phyloP scores from a whole-genome alignment of 805 yeast genomes.

The Cyberlindnera subsufficiens region DNA sequence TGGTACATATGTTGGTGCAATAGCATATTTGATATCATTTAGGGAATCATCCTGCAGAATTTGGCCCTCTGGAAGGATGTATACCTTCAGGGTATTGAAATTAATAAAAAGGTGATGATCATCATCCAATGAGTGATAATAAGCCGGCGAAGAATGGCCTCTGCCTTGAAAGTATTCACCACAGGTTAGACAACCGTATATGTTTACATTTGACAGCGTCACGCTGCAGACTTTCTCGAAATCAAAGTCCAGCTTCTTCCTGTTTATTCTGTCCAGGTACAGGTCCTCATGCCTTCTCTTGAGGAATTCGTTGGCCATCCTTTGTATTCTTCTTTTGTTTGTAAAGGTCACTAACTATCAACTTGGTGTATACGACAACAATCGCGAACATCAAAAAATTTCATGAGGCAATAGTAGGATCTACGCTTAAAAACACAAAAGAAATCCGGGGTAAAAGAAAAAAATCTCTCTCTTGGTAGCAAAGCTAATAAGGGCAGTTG shows the following conservation, averaged over 20 bases:
- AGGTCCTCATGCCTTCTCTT: not conserved
- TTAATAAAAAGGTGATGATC: conserved; percentile 62
- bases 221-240: conserved; percentile 61
- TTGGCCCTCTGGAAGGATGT: conserved; percentile 58
- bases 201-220: conserved; percentile 52
- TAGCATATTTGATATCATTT: conserved; percentile 45
- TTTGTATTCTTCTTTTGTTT: no score
- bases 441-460: no score
- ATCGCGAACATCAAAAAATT: no score
- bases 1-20: conserved; percentile 44
- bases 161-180: conserved; percentile 73
- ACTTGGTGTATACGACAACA: no score
- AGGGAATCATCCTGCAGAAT: conserved; percentile 36
- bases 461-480: no score
- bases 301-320: no score
- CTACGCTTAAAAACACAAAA: no score
- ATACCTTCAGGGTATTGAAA: conserved; percentile 42
- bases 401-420: no score
- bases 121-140: conserved; percentile 55
- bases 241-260: conserved; percentile 53
- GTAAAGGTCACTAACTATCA: no score
- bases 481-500: no score
- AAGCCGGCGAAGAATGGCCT: conserved; percentile 57
- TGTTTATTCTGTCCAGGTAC: conserved; percentile 26
- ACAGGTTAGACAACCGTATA: conserved; percentile 69